These are phyloP conservation scores for Prototheca wickerhamii DNA, from an alignment of 163 green algal genomes.

Conservation along the genomic window DNA sequence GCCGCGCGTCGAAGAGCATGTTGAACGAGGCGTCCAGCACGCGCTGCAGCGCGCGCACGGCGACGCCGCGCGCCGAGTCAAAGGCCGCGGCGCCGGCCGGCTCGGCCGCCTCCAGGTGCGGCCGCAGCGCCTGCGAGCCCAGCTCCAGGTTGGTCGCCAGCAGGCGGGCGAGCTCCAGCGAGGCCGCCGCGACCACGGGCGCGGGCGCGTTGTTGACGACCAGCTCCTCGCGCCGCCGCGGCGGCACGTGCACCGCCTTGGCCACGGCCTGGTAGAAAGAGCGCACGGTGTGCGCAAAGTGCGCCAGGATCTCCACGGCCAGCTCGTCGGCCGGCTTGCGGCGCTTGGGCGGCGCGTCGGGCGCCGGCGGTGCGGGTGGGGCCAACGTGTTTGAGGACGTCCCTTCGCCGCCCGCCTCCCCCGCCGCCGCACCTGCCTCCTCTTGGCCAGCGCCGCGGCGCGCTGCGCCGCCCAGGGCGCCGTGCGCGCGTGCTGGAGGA, in stretches of 20 bases:
- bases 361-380: not conserved
- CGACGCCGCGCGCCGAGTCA: not conserved
- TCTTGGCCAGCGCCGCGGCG: not conserved
- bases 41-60: constrained; percentile 14
- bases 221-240: constrained; percentile 46
- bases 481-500: constrained; percentile 40
- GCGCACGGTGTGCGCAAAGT: constrained; percentile 50
- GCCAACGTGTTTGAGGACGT: not conserved
- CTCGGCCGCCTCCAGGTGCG: no score
- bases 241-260: constrained; percentile 69
- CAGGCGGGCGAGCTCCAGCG: constrained; percentile 30
- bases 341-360: constrained; percentile 3
- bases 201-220: constrained; percentile 10
- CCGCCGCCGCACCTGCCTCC: constrained; percentile 2
- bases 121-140: not conserved
- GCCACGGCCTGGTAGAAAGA: constrained; percentile 57
- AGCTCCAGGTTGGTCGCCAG: constrained; percentile 48
- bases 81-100: not conserved
- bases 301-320: constrained; percentile 53
- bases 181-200: constrained; percentile 32
- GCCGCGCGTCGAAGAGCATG: constrained; percentile 69
- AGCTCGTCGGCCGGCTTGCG: constrained; percentile 52
- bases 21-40: constrained; percentile 49
- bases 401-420: not conserved
- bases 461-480: not conserved